A percentile compares a stretch with the other conserved stretches of the same genome.
phyloP scores from a whole-genome alignment of 441 rosid species.

The Sinapis alba region DNA sequence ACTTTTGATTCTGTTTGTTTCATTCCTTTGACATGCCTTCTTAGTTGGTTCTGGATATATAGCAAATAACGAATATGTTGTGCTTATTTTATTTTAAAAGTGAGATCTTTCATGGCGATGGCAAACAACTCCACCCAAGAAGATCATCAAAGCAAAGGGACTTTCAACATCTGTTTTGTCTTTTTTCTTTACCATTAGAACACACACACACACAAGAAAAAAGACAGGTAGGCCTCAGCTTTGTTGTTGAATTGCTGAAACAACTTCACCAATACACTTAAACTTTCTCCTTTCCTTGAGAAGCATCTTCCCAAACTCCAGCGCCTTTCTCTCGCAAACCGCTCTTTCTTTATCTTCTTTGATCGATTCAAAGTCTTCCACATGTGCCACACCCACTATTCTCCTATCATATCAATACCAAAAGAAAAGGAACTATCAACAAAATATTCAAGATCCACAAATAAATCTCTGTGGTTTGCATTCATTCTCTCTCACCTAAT shows the following conservation, averaged over 20 bases:
- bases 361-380: constrained; percentile 92
- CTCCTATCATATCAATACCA: constrained; percentile 61
- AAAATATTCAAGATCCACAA: background rate
- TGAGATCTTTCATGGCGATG: constrained; percentile 2
- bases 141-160: constrained; percentile 19
- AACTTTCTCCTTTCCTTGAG: constrained; percentile 77
- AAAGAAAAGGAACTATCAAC: background rate
- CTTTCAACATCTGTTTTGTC: background rate
- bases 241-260: constrained; percentile 51
- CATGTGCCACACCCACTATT: constrained; percentile 94
- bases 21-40: background rate
- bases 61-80: background rate
- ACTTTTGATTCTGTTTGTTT: background rate
- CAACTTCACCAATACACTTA: constrained; percentile 61
- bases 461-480: background rate
- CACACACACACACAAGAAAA: background rate
- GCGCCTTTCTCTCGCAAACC: constrained; percentile 71
- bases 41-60: background rate
- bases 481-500: constrained; percentile 54
- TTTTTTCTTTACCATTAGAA: background rate
- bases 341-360: constrained; percentile 61
- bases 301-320: constrained; percentile 65
- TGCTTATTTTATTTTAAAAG: background rate
- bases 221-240: background rate
- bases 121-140: background rate